Evolutionary conservation across 768 basidiomycete genomes (phyloP).

Genomic region (Asterophora parasitica): DNA sequence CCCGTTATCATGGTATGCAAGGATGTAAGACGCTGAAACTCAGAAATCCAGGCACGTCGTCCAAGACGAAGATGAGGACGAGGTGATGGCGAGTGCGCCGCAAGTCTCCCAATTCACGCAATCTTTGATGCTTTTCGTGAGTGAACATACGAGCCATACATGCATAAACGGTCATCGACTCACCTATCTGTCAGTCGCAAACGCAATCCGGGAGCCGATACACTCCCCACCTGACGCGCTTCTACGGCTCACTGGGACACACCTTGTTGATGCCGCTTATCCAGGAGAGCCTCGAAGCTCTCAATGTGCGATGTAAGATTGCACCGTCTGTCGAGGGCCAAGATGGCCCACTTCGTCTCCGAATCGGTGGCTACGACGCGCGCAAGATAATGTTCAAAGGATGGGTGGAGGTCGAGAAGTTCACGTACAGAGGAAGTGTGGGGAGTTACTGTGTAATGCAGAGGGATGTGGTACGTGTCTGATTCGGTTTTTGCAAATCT

Average conservation of each 20-base stretch:
- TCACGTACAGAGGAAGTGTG: slow-evolving; percentile 38
- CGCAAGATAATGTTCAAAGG: slow-evolving; percentile 67
- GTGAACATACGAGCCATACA: slow-evolving; percentile 22
- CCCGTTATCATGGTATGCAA: slow-evolving; percentile 8
- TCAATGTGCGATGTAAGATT: slow-evolving; percentile 48
- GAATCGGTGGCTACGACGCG: slow-evolving; percentile 67
- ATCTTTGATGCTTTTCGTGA: slow-evolving; percentile 74
- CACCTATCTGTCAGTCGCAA: slow-evolving; percentile 54
- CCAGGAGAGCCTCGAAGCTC: slow-evolving; percentile 43
- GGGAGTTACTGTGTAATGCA: slow-evolving; percentile 71
- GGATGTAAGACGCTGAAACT: neutral
- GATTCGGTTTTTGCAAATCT: neutral
- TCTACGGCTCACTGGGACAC: slow-evolving; percentile 63
- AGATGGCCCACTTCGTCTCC: slow-evolving; percentile 31
- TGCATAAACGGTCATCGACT: neutral
- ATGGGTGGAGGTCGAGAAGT: slow-evolving; percentile 68
- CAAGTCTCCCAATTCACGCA: slow-evolving; percentile 75
- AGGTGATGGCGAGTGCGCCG: slow-evolving; percentile 52
- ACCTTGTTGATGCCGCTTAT: slow-evolving; percentile 48
- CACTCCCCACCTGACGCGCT: slow-evolving; percentile 73
- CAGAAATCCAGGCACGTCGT: neutral
- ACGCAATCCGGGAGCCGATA: slow-evolving; percentile 73
- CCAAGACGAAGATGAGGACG: slow-evolving; percentile 40
- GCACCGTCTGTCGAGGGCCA: slow-evolving; percentile 22
- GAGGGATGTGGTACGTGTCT: slow-evolving; percentile 53